Base-by-base conservation (phyloP, 1,139 yeast species). In the Zygosaccharomyces sapae region DNA sequence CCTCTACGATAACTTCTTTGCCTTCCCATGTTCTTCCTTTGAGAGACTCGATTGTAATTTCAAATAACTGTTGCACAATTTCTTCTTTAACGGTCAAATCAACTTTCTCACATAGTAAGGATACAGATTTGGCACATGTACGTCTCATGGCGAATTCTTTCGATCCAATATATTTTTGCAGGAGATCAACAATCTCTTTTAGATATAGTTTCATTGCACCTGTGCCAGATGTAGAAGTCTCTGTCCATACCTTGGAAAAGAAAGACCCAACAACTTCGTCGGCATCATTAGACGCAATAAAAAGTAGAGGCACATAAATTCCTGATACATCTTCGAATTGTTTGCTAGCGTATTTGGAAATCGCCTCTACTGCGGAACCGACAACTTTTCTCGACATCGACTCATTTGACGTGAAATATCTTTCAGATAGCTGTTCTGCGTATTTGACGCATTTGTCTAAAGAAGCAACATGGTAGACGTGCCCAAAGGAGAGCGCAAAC, bases 11-110 rank as follows among this genome's bases (percentile, higher is more conserved):
- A 36, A 73, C 67, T 55, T 88, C 96, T 61, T 92, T 92, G 6
- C 97, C 97, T 16, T 76, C 76, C 95, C 96, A 92, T 7, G 94
- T 78, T 51, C 92, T 79, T 0, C 97, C 97, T 47, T 75, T 72
- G 50, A 83, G 74, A 0, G 95, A 80, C 38, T 75, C 77, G 19
- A 86, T 61, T 45, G 89, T 70, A 4, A 82, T 71, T 0, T 70
- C 68, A 47, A 86, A 75, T 20, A 89, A 63, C 16, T 71, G 70
- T 1, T 19, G 61, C 53, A 35, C 41, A 4, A 67, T 57, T 3
- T 59, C 53, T 20, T 60, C 67, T 20, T 63, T 66, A 8, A 65
- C 56, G 25, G 71, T 68, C 10, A 69, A 73, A 40, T 65, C 69
- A 12, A 73, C 54, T 27, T 56, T 62, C 45, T 74, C 70, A 43